A percentile compares a stretch with the other conserved stretches of the same genome.
Evolutionary conservation across 305 asterid species (phyloP).

Genomic region (Fraxinus greggii): DNA sequence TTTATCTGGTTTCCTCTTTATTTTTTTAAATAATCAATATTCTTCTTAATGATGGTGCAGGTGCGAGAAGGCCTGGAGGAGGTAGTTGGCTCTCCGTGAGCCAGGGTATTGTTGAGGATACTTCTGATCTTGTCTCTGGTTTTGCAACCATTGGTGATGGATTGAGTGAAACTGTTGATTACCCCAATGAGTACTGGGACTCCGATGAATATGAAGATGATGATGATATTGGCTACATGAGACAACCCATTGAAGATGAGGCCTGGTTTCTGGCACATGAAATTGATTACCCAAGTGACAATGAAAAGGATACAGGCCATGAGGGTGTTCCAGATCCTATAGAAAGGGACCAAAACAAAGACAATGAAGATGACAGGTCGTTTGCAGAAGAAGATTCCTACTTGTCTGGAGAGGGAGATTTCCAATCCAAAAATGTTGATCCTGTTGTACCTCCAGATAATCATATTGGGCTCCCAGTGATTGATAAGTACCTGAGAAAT

Average conservation of each 20-base stretch:
- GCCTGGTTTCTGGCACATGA: slow-evolving; percentile 96
- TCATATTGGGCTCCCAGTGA: slow-evolving; percentile 40
- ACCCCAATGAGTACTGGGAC: slow-evolving; percentile 93
- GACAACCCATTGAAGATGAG: slow-evolving; percentile 98
- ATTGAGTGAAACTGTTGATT: slow-evolving; percentile 78
- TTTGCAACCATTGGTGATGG: slow-evolving; percentile 94
- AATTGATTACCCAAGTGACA: slow-evolving; percentile 96
- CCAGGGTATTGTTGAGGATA: slow-evolving; percentile 95
- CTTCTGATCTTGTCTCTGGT: slow-evolving; percentile 95
- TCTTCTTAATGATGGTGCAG: slow-evolving; percentile 26
- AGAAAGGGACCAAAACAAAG: slow-evolving; percentile 64
- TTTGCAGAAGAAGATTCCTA: slow-evolving; percentile 94
- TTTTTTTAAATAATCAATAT: slow-evolving; percentile 2
- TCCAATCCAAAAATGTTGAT: slow-evolving; percentile 65
- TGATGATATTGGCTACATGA: slow-evolving; percentile 92
- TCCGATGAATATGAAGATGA: slow-evolving; percentile 97
- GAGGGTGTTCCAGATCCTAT: slow-evolving; percentile 77
- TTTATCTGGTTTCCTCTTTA: slow-evolving; percentile 3
- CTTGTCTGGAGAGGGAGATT: slow-evolving; percentile 76
- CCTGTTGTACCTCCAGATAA: slow-evolving; percentile 53
- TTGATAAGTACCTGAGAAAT: slow-evolving; percentile 41
- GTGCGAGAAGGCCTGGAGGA: slow-evolving; percentile 72
- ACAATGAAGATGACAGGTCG: slow-evolving; percentile 81
- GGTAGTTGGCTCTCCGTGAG: slow-evolving; percentile 96
- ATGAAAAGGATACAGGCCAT: slow-evolving; percentile 80